Conservation (phyloP, 2,329 filamentous ascomycete species). For the Alternaria sp. region DNA sequence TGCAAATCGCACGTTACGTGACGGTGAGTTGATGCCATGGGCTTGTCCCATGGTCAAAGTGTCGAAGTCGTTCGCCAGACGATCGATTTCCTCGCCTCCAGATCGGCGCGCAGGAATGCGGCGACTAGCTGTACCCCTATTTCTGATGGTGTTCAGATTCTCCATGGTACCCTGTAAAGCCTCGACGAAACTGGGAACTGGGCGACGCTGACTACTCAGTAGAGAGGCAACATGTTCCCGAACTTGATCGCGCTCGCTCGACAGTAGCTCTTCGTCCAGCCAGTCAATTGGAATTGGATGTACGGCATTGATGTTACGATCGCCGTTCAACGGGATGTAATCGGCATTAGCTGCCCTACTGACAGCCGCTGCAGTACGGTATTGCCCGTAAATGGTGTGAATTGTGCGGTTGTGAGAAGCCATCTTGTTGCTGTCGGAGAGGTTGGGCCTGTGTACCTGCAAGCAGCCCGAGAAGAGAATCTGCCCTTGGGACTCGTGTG, state of each 20-base stretch:
- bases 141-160: background rate
- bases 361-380: background rate
- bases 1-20: background rate
- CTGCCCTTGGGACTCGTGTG: background rate
- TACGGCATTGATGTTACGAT: background rate
- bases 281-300: background rate
- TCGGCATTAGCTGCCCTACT: background rate
- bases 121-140: background rate
- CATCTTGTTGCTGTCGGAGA: background rate
- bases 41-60: background rate
- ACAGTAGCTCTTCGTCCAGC: background rate
- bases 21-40: background rate
- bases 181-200: background rate
- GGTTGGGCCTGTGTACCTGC: background rate
- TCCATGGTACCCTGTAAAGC: background rate
- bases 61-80: background rate
- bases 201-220: background rate
- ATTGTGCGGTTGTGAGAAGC: fast-evolving
- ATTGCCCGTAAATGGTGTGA: background rate
- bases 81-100: background rate
- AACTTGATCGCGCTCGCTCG: background rate
- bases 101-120: background rate
- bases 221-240: background rate
- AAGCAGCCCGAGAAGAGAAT: background rate
- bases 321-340: background rate